phyloP scores from a whole-genome alignment of 139 green algal species.

The Tetratostichococcus sp. region DNA sequence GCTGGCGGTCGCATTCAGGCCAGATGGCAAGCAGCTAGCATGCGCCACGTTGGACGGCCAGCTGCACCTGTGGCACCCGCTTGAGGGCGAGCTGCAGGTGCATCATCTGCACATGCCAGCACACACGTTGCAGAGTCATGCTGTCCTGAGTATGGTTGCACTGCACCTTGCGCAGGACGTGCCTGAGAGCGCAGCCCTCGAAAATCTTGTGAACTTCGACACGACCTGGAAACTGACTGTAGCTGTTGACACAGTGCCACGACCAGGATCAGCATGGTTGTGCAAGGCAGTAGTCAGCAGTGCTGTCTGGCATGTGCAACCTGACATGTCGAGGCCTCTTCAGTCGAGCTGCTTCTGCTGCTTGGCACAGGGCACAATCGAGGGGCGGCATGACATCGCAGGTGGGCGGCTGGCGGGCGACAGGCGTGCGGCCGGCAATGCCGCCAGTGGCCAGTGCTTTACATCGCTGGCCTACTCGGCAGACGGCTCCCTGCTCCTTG shows the following conservation, averaged over 20 bases:
- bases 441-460: constrained; percentile 71
- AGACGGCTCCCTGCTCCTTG: constrained; percentile 85
- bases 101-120: background rate
- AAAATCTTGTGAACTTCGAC: no score
- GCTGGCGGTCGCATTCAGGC: constrained; percentile 79
- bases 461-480: constrained; percentile 82
- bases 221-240: no score
- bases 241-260: no score
- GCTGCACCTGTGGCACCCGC: constrained; percentile 91
- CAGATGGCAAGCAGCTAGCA: constrained; percentile 87
- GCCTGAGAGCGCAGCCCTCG: no score
- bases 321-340: no score
- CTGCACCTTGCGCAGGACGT: no score
- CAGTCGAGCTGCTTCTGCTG: no score
- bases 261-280: no score
- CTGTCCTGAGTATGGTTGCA: background rate
- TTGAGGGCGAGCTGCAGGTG: constrained; percentile 64
- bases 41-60: constrained; percentile 83
- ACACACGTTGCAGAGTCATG: background rate
- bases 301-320: no score
- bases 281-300: no score
- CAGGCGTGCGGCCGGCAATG: constrained; percentile 62
- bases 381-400: constrained; percentile 85
- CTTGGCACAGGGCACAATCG: constrained; percentile 57
- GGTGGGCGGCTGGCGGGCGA: constrained; percentile 70